Evolutionary conservation across 2,329 filamentous ascomycete genomes (phyloP), one percentile per base, ranked within the genome.

Genomic region (Aureobasidium subglaciale): DNA sequence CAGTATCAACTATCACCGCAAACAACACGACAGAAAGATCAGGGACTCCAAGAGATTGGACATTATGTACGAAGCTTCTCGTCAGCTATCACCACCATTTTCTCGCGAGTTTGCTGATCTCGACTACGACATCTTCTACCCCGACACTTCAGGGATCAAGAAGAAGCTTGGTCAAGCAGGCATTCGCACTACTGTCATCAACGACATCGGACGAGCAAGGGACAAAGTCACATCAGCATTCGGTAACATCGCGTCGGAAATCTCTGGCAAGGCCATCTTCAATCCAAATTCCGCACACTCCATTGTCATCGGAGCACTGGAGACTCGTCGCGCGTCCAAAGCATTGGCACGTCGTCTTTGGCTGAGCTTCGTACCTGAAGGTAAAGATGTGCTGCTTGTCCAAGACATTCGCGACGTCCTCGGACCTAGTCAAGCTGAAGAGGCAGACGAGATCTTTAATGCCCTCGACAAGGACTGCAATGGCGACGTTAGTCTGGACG

Each of bases 171-270:
- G 34, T 63, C 70, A 67, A 67, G 64, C 56, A 65, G 81, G 78
- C 5, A 84, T 85, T 3, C 88, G 87, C 1, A 82, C 89, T 74
- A 81, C 79, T 59, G 70, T 92, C n/a, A 84, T 93, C 56, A 75
- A 78, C 56, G 67, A 69, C 32, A 63, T 69, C 55, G 85, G 85
- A 35, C 82, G 87, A 15, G 76, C 92, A 40, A 87, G 89, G 63
- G 88, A 90, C 75, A 93, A 91, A 71, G 81, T 93, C 55, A 91
- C 88, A 0, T 88, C 87, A 1, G 86, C 85, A 1, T 89, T 95
- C 69, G 90, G 90, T 25, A 90, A 90, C 65, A 81, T 95, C 56
- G 89, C 89, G 1, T 87, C 87, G 3, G 90, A 95, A 66, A 88
- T 95, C 60, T 90, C 89, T 0, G 90, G 90, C 60, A 91, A 90